phyloP scores from a whole-genome alignment of 2,329 filamentous ascomycete genomes.

The Aspergillus pseudonomiae region DNA sequence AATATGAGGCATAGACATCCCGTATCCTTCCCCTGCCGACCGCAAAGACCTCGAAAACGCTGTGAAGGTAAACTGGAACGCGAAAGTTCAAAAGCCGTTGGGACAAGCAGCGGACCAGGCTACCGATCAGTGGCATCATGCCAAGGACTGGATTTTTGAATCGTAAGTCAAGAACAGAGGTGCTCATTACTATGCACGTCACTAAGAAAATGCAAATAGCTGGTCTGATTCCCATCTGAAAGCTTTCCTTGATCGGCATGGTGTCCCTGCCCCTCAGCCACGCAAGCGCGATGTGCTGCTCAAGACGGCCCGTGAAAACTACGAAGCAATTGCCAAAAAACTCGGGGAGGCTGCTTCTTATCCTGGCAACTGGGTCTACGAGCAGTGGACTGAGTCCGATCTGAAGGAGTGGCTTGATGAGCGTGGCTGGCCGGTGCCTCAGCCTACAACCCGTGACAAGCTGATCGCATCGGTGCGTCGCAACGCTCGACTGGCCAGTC shows the following conservation, averaged over 20 bases:
- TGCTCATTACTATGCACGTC: slow-evolving; percentile 8
- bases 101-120: slow-evolving; percentile 78
- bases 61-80: slow-evolving; percentile 89
- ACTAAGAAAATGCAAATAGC: slow-evolving; percentile 53
- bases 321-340: slow-evolving; percentile 75
- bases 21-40: slow-evolving; percentile 86
- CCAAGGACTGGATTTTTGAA: slow-evolving; percentile 92
- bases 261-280: slow-evolving; percentile 84
- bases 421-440: slow-evolving; percentile 81
- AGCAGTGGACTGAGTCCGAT: slow-evolving; percentile 88
- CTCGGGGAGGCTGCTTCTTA: slow-evolving; percentile 78
- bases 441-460: slow-evolving; percentile 81
- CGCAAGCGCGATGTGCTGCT: slow-evolving; percentile 82
- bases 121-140: slow-evolving; percentile 69
- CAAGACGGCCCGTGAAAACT: slow-evolving; percentile 76
- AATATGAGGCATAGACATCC: slow-evolving; percentile 58
- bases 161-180: slow-evolving; percentile 52
- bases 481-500: slow-evolving; percentile 78
- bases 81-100: slow-evolving; percentile 71
- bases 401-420: slow-evolving; percentile 92
- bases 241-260: slow-evolving; percentile 85
- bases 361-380: slow-evolving; percentile 93
- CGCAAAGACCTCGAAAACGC: slow-evolving; percentile 91
- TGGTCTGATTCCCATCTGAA: slow-evolving; percentile 95
- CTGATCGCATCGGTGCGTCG: slow-evolving; percentile 87